Evolutionary conservation across 768 basidiomycete genomes (phyloP), one percentile per base, ranked within the genome.

Genomic region (Pluteus cervinus): DNA sequence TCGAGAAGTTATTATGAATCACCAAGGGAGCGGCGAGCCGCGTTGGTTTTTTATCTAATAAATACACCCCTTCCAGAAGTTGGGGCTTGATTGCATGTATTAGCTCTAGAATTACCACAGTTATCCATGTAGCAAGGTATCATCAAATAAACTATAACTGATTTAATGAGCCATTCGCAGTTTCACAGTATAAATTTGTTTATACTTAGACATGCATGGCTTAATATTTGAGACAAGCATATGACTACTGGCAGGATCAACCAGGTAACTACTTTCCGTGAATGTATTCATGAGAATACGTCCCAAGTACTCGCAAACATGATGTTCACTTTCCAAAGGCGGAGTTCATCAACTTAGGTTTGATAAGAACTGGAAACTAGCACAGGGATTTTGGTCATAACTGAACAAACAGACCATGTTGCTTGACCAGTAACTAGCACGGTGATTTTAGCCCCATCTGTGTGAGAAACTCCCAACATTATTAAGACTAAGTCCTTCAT

Each of bases 231-330:
- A 78, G 77, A 79, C 78, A 80, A 79, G 78, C 78, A 80, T 80
- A 79, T 78, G 74, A 79, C 76, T 79, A 81, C 76, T 80, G 76
- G 79, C 77, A 81, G 77, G 75, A 81, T 81, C 78, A 81, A 81
- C 78, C 79, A 79, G 79, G 76, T 80, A 79, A 78, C 77, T 77
- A 77, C 68, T 70, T 60, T 65, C 60, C 58, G n/a, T n/a, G n/a
- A n/a, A n/a, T n/a, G n/a, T n/a, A n/a, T n/a, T n/a, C n/a, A n/a
- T n/a, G n/a, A n/a, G n/a, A n/a, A n/a, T n/a, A n/a, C n/a, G n/a
- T n/a, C n/a, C n/a, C n/a, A n/a, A n/a, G n/a, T n/a, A n/a, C n/a
- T n/a, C n/a, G n/a, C n/a, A n/a, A n/a, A n/a, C n/a, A n/a, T n/a
- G n/a, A n/a, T n/a, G n/a, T n/a, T n/a, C n/a, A n/a, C n/a, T n/a